A percentile compares a stretch with the other conserved stretches of the same genome.
phyloP scores from a whole-genome alignment of 345 rosid species.

The Moringa oleifera region DNA sequence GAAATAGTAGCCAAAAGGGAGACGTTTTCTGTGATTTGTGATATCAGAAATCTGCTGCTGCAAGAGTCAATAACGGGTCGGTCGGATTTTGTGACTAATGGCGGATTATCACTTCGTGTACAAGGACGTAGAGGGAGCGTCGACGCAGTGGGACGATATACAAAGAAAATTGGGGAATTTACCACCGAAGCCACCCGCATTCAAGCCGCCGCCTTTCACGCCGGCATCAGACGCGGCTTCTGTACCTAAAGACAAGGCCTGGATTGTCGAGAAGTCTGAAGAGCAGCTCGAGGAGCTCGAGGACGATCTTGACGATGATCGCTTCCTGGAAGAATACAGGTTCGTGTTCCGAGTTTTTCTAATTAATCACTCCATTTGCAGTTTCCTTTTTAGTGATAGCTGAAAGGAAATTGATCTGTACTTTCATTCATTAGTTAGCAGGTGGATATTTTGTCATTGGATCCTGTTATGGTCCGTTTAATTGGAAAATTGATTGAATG shows the following conservation, averaged over 20 bases:
- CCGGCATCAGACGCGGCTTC: conserved; percentile 64
- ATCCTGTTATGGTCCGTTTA: neutral
- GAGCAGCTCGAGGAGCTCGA: conserved; percentile 85
- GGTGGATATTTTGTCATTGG: neutral
- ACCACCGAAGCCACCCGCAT: conserved; percentile 73
- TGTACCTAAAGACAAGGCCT: conserved; percentile 69
- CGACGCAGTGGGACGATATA: conserved; percentile 98
- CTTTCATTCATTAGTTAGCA: neutral
- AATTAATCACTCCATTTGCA: neutral
- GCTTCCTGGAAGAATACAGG: conserved; percentile 93
- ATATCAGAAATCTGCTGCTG: neutral
- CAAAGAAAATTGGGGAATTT: conserved; percentile 93
- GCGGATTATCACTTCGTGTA: conserved; percentile 92
- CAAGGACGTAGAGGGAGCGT: conserved; percentile 93
- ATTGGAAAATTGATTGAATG: neutral
- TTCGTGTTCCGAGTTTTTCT: conserved; percentile 3
- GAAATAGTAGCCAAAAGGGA: neutral
- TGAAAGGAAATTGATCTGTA: neutral
- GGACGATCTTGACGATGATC: conserved; percentile 84
- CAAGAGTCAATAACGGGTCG: neutral
- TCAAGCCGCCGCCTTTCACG: conserved; percentile 79
- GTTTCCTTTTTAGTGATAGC: neutral
- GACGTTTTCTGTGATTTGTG: neutral
- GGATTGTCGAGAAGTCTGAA: conserved; percentile 66
- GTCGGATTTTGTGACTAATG: conserved; percentile 25